Evolutionary conservation across 2,329 filamentous ascomycete species (phyloP), one percentile per base, ranked within the genome.

Genomic region (Cucurbitaria berberidis): DNA sequence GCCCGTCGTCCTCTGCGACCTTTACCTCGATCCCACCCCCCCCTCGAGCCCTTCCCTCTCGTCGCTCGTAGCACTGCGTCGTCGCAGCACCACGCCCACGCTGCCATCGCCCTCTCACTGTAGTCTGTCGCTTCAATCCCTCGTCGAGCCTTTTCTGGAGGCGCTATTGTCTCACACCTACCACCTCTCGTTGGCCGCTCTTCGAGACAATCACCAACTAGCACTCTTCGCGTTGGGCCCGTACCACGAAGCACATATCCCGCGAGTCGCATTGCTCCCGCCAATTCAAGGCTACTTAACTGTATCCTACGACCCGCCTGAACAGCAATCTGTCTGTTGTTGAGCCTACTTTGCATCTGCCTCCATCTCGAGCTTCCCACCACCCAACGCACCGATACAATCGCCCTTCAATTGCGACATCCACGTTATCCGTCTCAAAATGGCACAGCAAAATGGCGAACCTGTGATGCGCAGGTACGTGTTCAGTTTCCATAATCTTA

Each of bases 381-480:
- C 34, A 11, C 42, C 43, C n/a, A 29, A 16, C 16, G 32, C 11
- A 21, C 35, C 22, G 24, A 42, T 11, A 19, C 40, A 42, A 5
- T 26, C 34, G 38, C 38, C 24, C 13, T 24, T 26, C 32, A 43
- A 48, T 46, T 45, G 53, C 53, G 45, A 35, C 48, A 35, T 35
- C 39, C 44, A 5, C 44, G 24, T 35, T 42, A 51, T 35, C 53
- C 43, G 51, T 7, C 34, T 36, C 58, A 66, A 29, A 51, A 76
- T 76, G 74, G 73, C 74, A 60, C 70, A 75, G 54, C 64, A 64
- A 49, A 73, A 72, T 57, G 69, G 71, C 60, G 75, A 81, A 64
- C 85, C 85, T 71, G 84, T 86, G 55, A 87, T 87, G 78, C 82
- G 84, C 80, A 87, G 86, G 86, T 89, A 85, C 64, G 82, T 73